Evolutionary conservation across 2,329 filamentous ascomycete genomes (phyloP), one percentile per base, ranked within the genome.

Genomic region (Volutella citrinella): DNA sequence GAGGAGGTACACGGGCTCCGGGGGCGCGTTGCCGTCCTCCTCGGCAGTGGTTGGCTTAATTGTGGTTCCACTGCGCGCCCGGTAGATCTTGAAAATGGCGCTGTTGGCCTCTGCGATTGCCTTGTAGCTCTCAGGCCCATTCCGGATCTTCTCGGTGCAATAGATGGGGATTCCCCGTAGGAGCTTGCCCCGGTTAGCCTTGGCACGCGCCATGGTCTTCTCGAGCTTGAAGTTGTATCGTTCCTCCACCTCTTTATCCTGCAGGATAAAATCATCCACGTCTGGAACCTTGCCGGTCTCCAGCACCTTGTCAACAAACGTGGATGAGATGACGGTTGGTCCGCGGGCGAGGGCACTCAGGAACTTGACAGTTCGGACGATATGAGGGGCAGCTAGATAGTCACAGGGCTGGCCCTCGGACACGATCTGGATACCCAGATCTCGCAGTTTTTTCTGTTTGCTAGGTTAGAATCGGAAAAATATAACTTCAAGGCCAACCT

Each of bases 331-430:
- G 26, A 97, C 77, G 2, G 77, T 74, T 1, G 89, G 87, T 1
- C 86, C 89, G 39, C 80, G 81, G 13, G 93, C 89, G 18, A 98
- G 68, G 10, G 89, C 88, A 42, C 83, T 84, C 30, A 97, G 81
- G 56, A 98, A 98, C 56, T 98, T 98, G 57, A 87, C 81, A 0
- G 93, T 98, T 22, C 93, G 84, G 20, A 96, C 78, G 42, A 97
- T 80, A 25, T 80, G 77, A 1, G 91, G 93, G 5, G 91, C 91
- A 20, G 88, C 89, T 10, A 98, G 76, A 57, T 95, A 87, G 51
- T 91, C 87, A 57, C 87, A 93, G 27, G 78, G 74, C 29, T 78
- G 76, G 17, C 80, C 80, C 54, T 95, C 86, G 49, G 83, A 74
- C 5, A 87, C 84, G 15, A 95, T 78, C 47, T 81, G 73, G 36